Percentiles rank a stretch among this genome's conserved stretches.
These are phyloP conservation scores for Musa beccarii DNA, from an alignment of 176 grass and related monocot genomes.

Conservation along the genomic window DNA sequence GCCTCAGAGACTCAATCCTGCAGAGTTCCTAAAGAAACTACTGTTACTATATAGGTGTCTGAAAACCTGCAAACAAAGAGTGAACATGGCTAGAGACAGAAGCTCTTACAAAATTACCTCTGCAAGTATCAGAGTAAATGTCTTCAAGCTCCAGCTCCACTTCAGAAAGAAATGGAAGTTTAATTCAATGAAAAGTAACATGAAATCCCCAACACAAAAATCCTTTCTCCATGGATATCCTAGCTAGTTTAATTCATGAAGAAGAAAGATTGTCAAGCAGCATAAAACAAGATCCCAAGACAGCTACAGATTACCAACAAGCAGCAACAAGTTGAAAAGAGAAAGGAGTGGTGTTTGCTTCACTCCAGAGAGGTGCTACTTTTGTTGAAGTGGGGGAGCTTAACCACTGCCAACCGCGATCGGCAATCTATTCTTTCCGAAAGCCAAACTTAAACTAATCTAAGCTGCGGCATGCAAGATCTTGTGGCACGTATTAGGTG, in stretches of 20 bases:
- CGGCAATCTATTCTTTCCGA: constrained; percentile 12
- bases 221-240: neutral
- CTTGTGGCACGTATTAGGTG: neutral
- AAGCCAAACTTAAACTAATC: neutral
- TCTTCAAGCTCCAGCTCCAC: constrained; percentile 5
- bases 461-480: neutral
- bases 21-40: constrained; percentile 2
- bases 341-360: neutral
- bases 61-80: neutral
- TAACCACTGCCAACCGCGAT: constrained; percentile 33
- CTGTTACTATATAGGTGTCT: neutral
- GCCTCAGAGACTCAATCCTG: constrained; percentile 41
- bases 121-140: constrained; percentile 11
- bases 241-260: neutral
- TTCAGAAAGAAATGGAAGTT: too few relatives aligned
- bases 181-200: neutral
- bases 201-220: constrained; percentile 19
- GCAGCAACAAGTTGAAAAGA: neutral
- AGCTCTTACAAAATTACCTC: constrained; percentile 48
- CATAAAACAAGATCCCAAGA: constrained; percentile 13
- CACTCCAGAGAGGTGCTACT: constrained; percentile 30
- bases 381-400: constrained; percentile 36
- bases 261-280: constrained; percentile 36
- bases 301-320: constrained; percentile 36
- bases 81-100: constrained; percentile 14